Base-by-base conservation (phyloP, 495 filamentous ascomycete genomes). In the Lophiostoma macrostomum region DNA sequence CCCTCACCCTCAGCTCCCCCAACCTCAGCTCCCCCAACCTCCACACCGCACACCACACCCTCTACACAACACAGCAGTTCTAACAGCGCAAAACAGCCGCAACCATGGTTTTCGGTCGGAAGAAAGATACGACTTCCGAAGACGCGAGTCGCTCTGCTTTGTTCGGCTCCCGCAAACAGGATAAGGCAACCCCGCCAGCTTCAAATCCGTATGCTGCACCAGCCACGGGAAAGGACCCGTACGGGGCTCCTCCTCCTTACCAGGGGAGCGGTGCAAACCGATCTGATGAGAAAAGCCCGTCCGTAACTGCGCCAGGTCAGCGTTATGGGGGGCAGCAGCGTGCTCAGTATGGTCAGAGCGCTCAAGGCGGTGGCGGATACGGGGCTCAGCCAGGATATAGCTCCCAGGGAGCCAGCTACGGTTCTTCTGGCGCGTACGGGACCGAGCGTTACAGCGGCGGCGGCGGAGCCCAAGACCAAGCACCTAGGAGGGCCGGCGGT, bases 161-260 rank as follows among this genome's bases (percentile, higher is more conserved):
- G 37, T 71, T 69, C 53, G 59, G 61, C 42, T 55, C 44, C 43
- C 60, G 56, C 37, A 37, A 31, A 22, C 67, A 69, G 63, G 38
- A 47, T 59, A 22, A 56, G 38, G 22, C 34, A 42, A 3, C 61
- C 20, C 51, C 62, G 16, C 28, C 63, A 7, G 27, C 59, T 5
- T 31, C 41, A 28, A 65, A 71, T 59, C 67, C 69, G 0, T 71
- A 71, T 37, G 65, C 67, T 38, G 45, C 56, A 8, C 52, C 48
- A 5, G 41, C 42, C 10, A 32, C 54, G 11, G 42, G 14, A 14
- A 49, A 48, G 14, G 44, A 67, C 35, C 58, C 56, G 44, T 66
- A 68, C 51, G 48, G 53, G 0, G 35, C 52, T 29, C 53, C 55
- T 7, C 64, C 63, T 11, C 50, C 61, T 3, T 61, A 62, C 7